These are phyloP conservation scores for Juglanconis oblonga DNA, from an alignment of 2,329 filamentous ascomycete genomes.

Conservation along the genomic window DNA sequence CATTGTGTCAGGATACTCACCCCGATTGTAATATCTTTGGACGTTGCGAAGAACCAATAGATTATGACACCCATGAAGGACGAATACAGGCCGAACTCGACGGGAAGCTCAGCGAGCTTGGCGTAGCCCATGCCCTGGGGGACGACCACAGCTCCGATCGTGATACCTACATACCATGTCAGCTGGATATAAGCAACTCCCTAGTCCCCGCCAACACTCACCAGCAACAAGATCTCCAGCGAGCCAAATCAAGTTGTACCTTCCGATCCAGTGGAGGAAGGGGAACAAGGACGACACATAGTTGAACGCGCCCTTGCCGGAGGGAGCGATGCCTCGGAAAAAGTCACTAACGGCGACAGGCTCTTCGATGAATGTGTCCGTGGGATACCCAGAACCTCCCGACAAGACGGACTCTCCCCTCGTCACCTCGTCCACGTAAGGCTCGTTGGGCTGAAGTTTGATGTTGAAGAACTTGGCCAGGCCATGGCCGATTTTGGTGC, in stretches of 20 bases:
- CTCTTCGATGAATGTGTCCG: conserved; percentile 78
- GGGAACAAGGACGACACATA: conserved; percentile 79
- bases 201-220: conserved; percentile 35
- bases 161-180: conserved; percentile 36
- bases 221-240: conserved; percentile 86
- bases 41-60: conserved; percentile 98
- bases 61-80: conserved; percentile 94
- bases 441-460: conserved; percentile 69
- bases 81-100: conserved; percentile 86
- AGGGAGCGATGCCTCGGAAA: conserved; percentile 63
- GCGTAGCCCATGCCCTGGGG: conserved; percentile 97
- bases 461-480: conserved; percentile 81
- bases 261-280: conserved; percentile 81
- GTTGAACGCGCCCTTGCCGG: conserved; percentile 44
- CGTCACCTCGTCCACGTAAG: conserved; percentile 59
- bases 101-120: conserved; percentile 71
- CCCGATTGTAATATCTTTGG: conserved; percentile 97
- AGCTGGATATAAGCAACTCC: conserved; percentile 15
- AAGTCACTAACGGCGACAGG: conserved; percentile 75
- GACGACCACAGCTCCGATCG: conserved; percentile 70
- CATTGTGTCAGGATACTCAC: conserved; percentile 46
- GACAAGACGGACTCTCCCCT: conserved; percentile 80
- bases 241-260: conserved; percentile 89
- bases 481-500: conserved; percentile 63
- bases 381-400: conserved; percentile 47